Evolutionary conservation across 768 basidiomycete genomes (phyloP), one percentile per base, ranked within the genome.

Genomic region (Naganishia randhawae): DNA sequence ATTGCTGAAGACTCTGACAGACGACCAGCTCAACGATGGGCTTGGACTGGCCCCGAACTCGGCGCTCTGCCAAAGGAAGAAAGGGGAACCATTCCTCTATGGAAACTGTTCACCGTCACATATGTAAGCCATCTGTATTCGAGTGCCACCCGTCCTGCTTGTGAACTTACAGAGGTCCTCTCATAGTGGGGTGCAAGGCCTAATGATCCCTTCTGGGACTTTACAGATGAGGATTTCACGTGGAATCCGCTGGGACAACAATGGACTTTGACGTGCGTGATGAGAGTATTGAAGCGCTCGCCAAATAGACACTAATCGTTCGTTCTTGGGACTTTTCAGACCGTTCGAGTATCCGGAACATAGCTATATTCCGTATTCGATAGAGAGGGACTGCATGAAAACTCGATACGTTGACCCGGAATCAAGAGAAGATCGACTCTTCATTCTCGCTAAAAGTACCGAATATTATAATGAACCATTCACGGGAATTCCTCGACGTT

Each of bases 71-170:
- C 76, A 31, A 71, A 73, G 19, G 71, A 75, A 27, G 75, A 77
- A 53, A 71, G 74, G 50, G 78, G 78, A 1, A 72, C 71, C 41
- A 77, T 79, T n/a, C 78, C 78, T 3, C 66, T 76, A 2, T 77
- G 74, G 73, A 65, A 65, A 22, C 32, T 79, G 50, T 72, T 69
- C 39, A 67, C 76, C 1, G 71, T 74, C 16, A 77, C 77, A 53
- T 77, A 79, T 70, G 78, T 77, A 62, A 73, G 78, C 74, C 4
- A 17, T 19, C 5, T 33, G 51, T 29, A 29, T 6, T 6, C 22
- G 27, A 29, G 6, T 7, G 1, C 19, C 16, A 19, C 2, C 37
- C 14, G 31, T 31, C 17, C 13, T 33, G 37, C 16, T 33, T 33
- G 6, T 22, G 7, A 45, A 22, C 39, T 63, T 1, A 45, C 11